A percentile compares a stretch with the other conserved stretches of the same genome.
Evolutionary conservation across 257 asterid genomes (phyloP).

Genomic region (Solanum okadae): DNA sequence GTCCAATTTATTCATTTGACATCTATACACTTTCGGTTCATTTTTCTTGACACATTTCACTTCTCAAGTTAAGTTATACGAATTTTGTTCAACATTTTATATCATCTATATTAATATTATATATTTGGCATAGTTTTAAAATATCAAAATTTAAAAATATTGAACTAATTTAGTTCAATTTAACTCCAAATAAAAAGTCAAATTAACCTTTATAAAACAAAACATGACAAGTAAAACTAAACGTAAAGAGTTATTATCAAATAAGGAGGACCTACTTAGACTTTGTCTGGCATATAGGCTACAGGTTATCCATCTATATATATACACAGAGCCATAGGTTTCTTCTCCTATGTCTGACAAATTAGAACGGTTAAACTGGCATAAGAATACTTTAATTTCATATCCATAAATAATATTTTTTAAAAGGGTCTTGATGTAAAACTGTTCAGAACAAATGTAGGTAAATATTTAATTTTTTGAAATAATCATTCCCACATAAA

Average conservation of each 20-base stretch:
- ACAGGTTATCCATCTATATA: neutral
- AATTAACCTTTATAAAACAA: too few relatives aligned
- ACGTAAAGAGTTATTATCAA: neutral
- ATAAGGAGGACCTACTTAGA: neutral
- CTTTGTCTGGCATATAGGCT: neutral
- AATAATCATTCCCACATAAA: neutral
- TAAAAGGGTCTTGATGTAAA: neutral
- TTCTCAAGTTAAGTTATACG: neutral
- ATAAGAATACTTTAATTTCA: neutral
- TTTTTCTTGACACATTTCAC: too few relatives aligned
- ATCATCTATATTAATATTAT: too few relatives aligned
- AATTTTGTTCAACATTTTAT: too few relatives aligned
- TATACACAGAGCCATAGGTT: neutral
- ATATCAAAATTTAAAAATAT: neutral
- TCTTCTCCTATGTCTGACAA: neutral
- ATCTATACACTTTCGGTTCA: fast-evolving
- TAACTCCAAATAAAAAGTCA: too few relatives aligned
- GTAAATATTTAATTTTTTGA: too few relatives aligned
- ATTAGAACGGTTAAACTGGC: neutral
- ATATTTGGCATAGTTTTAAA: neutral
- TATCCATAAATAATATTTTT: neutral
- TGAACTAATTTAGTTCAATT: too few relatives aligned
- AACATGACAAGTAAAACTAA: too few relatives aligned
- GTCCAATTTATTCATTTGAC: neutral
- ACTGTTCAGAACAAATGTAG: neutral